A percentile compares a stretch with the other conserved stretches of the same genome.
Conservation (phyloP, 306 rosid species). For the Betula pendula region DNA sequence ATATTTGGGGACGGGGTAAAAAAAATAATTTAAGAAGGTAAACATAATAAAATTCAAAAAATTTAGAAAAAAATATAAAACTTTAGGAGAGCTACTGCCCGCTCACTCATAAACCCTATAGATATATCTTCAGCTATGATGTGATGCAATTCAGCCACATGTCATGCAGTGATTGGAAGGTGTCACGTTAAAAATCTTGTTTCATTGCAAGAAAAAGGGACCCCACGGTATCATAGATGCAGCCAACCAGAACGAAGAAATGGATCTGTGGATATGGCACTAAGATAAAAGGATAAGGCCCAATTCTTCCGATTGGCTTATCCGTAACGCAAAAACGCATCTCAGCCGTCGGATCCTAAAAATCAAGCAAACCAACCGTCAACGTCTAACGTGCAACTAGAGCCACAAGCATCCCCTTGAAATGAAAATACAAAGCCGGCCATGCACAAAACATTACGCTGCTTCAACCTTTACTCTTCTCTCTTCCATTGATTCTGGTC, state of each 20-base stretch:
- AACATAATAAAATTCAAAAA: no score
- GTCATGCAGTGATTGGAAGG: slow-evolving; percentile 49
- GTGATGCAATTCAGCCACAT: slow-evolving; percentile 34
- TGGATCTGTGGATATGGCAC: slow-evolving; percentile 53
- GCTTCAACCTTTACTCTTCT: no score
- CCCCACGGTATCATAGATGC: slow-evolving; percentile 53
- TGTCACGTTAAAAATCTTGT: slow-evolving; percentile 4
- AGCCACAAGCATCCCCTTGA: slow-evolving; percentile 56
- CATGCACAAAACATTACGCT: slow-evolving; percentile 30
- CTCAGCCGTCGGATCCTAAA: slow-evolving; percentile 50
- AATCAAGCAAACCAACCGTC: slow-evolving; percentile 49
- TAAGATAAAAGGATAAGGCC: slow-evolving; percentile 85
- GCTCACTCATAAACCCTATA: no score
- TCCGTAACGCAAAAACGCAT: slow-evolving; percentile 21
- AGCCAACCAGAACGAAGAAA: slow-evolving; percentile 56
- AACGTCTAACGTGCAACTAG: slow-evolving; percentile 19
- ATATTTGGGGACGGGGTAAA: no score
- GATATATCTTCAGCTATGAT: slow-evolving; percentile 3
- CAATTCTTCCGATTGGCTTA: slow-evolving; percentile 35
- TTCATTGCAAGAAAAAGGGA: slow-evolving; percentile 11
- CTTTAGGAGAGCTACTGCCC: no score
- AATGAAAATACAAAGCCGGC: slow-evolving; percentile 46
- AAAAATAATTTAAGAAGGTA: no score
- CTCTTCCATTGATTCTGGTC: slow-evolving; percentile 5
- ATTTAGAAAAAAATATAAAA: no score